Percentiles rank a stretch among this genome's conserved stretches.
Evolutionary conservation across 805 yeast genomes (phyloP).

Genomic region (Candida hungchunana): DNA sequence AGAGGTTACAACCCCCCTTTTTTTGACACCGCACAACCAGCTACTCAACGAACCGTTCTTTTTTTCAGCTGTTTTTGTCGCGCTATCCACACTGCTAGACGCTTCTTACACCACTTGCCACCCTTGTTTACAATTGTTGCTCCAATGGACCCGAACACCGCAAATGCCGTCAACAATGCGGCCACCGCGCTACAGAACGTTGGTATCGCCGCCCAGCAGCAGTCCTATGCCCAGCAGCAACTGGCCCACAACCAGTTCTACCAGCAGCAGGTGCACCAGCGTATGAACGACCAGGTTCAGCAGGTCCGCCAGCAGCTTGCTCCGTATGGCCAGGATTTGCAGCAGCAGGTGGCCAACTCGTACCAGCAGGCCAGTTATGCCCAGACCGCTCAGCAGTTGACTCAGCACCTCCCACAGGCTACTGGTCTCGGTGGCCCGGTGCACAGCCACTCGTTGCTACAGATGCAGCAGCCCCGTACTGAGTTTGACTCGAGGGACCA

Average conservation of each 20-base stretch:
- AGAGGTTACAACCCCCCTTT: no score
- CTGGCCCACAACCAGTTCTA: slow-evolving; percentile 17
- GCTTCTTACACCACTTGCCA: no score
- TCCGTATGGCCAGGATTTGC: slow-evolving; percentile 6
- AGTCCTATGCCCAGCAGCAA: slow-evolving; percentile 18
- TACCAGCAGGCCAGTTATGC: slow-evolving; percentile 11
- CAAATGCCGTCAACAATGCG: slow-evolving; percentile 19
- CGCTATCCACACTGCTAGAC: no score
- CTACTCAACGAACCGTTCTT: no score
- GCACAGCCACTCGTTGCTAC: slow-evolving; percentile 18
- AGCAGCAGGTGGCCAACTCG: slow-evolving; percentile 14
- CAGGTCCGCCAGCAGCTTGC: slow-evolving; percentile 10
- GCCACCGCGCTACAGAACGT: slow-evolving; percentile 25
- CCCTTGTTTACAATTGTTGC: no score
- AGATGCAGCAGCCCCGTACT: slow-evolving; percentile 23
- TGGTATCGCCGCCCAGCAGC: slow-evolving; percentile 15
- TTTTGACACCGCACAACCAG: no score
- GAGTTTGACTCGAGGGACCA: slow-evolving; percentile 25
- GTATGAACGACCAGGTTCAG: slow-evolving; percentile 19
- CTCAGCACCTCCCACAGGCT: slow-evolving; percentile 22
- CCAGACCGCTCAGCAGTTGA: slow-evolving; percentile 19
- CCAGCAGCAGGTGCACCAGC: slow-evolving; percentile 21
- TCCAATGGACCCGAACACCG: slow-evolving; percentile 20
- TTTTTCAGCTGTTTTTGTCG: no score
- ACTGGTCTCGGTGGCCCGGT: slow-evolving; percentile 13